Conservation (phyloP, 2,329 filamentous ascomycete species). For the Eutypa lata region DNA sequence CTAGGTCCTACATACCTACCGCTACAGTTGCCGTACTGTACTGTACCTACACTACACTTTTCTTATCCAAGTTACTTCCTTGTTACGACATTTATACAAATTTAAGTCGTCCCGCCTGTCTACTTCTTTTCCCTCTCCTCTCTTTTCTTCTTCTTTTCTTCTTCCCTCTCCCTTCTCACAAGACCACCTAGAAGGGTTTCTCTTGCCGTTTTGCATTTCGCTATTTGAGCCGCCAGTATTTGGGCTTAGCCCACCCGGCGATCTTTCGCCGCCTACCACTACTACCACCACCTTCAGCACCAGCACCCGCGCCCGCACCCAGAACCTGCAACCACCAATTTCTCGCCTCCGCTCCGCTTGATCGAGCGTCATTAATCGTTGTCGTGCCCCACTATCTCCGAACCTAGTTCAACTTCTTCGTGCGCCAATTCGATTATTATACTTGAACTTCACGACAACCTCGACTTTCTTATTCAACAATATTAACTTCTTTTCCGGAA, state of each 20-base stretch:
- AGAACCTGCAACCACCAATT: background rate
- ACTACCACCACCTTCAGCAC: slow-evolving; percentile 7
- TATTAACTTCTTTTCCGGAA: slow-evolving; percentile 13
- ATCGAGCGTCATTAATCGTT: background rate
- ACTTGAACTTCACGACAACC: background rate
- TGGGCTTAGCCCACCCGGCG: slow-evolving; percentile 33
- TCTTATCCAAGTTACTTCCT: background rate
- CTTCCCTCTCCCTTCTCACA: background rate
- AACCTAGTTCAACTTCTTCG: background rate
- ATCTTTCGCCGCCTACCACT: slow-evolving; percentile 25
- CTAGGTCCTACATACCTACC: background rate
- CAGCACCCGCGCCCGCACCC: slow-evolving; percentile 1
- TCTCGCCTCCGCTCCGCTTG: background rate
- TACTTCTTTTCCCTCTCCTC: background rate
- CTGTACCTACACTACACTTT: background rate
- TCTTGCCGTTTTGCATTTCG: slow-evolving; percentile 26
- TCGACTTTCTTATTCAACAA: slow-evolving; percentile 5
- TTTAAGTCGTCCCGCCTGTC: background rate
- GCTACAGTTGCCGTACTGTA: background rate
- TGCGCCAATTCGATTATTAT: too few species aligned
- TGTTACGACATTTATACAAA: background rate
- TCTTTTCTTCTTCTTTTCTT: background rate
- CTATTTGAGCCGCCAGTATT: slow-evolving; percentile 23
- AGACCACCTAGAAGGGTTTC: background rate
- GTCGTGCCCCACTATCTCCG: background rate